phyloP scores from a whole-genome alignment of 2,329 filamentous ascomycete genomes.

The Trichoderma asperellum region DNA sequence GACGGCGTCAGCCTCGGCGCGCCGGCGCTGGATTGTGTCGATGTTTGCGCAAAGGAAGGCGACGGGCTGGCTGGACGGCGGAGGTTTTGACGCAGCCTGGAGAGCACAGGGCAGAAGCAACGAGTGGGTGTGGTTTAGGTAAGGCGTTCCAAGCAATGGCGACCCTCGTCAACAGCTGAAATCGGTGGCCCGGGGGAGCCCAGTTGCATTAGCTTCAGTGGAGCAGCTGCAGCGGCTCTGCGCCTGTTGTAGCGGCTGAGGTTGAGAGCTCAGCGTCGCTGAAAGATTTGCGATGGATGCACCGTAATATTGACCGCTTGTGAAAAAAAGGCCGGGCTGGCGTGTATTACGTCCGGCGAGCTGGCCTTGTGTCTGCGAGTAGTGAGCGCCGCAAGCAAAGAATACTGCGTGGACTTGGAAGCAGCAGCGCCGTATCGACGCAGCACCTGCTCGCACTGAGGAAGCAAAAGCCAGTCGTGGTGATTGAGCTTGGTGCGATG shows the following conservation, averaged over 20 bases:
- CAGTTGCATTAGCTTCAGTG: constrained; percentile 27
- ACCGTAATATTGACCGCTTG: not conserved
- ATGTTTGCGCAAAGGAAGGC: not conserved
- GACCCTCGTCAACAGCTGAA: constrained; percentile 26
- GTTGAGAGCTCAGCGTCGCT: not conserved
- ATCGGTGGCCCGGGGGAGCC: constrained; percentile 14
- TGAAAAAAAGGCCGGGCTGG: no score
- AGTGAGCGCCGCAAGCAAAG: no score
- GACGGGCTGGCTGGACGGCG: not conserved
- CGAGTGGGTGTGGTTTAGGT: constrained; percentile 24
- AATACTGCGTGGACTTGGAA: not conserved
- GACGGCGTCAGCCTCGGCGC: constrained; percentile 27
- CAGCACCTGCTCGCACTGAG: not conserved
- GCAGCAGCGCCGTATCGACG: not conserved
- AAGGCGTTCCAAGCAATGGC: constrained; percentile 25
- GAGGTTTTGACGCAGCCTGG: constrained; percentile 10
- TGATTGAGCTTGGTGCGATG: not conserved
- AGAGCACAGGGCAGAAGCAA: not conserved
- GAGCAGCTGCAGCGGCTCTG: constrained; percentile 27
- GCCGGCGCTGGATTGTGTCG: constrained; percentile 19
- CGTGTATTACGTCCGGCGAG: no score
- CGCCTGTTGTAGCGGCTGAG: constrained; percentile 12
- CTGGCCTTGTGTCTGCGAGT: no score
- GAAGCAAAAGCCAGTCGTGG: not conserved
- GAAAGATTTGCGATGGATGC: not conserved